These are phyloP conservation scores for Diplotaxis tenuifolia DNA, from an alignment of 345 rosid species.

Conservation along the genomic window DNA sequence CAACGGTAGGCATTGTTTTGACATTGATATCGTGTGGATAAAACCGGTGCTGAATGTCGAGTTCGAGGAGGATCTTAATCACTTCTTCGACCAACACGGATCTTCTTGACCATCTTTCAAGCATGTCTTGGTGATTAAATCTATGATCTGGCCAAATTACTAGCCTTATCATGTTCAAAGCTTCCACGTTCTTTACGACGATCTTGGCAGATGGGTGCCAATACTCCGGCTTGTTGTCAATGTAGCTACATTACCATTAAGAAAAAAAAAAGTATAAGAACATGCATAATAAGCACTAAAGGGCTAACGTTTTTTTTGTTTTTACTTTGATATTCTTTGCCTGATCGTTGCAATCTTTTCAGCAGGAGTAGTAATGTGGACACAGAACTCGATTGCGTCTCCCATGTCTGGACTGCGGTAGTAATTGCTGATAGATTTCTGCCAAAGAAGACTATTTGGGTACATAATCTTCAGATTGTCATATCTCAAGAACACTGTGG, in stretches of 20 bases:
- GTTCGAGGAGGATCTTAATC: slow-evolving; percentile 60
- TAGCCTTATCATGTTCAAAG: slow-evolving; percentile 45
- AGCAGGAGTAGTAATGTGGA: slow-evolving; percentile 69
- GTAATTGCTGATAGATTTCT: slow-evolving; percentile 65
- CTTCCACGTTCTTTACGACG: slow-evolving; percentile 53
- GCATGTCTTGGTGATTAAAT: slow-evolving; percentile 67
- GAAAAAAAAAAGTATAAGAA: neutral
- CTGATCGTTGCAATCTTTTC: slow-evolving; percentile 58
- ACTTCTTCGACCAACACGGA: slow-evolving; percentile 62
- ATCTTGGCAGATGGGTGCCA: slow-evolving; percentile 64
- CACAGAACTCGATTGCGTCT: slow-evolving; percentile 62
- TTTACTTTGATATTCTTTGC: slow-evolving; percentile 61
- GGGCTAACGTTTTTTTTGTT: neutral
- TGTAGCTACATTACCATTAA: slow-evolving; percentile 42
- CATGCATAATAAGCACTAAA: neutral
- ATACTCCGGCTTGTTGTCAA: slow-evolving; percentile 67
- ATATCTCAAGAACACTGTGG: slow-evolving; percentile 72
- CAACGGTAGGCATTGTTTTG: slow-evolving; percentile 43
- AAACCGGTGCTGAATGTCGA: slow-evolving; percentile 68
- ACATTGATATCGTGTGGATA: slow-evolving; percentile 68
- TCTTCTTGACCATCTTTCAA: slow-evolving; percentile 61
- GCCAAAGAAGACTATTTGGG: slow-evolving; percentile 66
- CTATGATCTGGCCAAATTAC: slow-evolving; percentile 70
- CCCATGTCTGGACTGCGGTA: slow-evolving; percentile 95
- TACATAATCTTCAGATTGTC: slow-evolving; percentile 69